A percentile compares a stretch with the other conserved stretches of the same genome.
phyloP scores from a whole-genome alignment of 352 stramenopile species.

The Peronospora farinosa region DNA sequence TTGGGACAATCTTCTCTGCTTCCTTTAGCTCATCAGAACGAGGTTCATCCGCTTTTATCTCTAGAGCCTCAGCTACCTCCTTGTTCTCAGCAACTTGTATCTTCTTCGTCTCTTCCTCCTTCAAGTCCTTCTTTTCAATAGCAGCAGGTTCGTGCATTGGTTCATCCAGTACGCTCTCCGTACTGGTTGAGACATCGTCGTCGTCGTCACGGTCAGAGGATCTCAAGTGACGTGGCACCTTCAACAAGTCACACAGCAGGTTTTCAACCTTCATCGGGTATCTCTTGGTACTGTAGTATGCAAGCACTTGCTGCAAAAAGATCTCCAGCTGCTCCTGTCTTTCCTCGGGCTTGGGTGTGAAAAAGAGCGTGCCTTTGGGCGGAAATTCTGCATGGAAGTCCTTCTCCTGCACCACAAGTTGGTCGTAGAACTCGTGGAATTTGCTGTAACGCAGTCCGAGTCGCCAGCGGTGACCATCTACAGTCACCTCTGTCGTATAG shows the following conservation, averaged over 20 bases:
- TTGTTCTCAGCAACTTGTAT: constrained; percentile 4
- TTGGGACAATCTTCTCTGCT: constrained; percentile 7
- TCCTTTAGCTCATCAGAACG: constrained; percentile 3
- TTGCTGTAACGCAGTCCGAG: constrained; percentile 64
- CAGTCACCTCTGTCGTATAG: constrained; percentile 51
- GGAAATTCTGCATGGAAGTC: constrained; percentile 56
- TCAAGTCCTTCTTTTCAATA: neutral
- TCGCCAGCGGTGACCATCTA: constrained; percentile 35
- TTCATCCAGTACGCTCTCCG: constrained; percentile 32
- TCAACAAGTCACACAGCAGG: constrained; percentile 51
- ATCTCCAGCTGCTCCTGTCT: constrained; percentile 53
- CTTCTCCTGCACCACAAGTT: constrained; percentile 34
- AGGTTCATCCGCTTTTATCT: neutral
- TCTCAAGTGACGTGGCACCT: constrained; percentile 39
- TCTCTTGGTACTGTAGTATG: constrained; percentile 28
- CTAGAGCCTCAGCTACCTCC: too few relatives aligned
- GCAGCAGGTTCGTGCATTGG: constrained; percentile 15
- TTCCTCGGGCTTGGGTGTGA: constrained; percentile 48
- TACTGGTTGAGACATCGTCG: constrained; percentile 31
- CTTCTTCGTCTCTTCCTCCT: constrained; percentile 9
- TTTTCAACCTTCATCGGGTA: constrained; percentile 30
- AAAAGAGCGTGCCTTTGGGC: constrained; percentile 61
- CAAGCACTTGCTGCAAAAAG: constrained; percentile 50
- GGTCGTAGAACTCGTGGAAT: constrained; percentile 52
- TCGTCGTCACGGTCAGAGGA: constrained; percentile 25